Base-by-base conservation (phyloP, 2,329 filamentous ascomycete genomes). In the Trichoderma atroviride region DNA sequence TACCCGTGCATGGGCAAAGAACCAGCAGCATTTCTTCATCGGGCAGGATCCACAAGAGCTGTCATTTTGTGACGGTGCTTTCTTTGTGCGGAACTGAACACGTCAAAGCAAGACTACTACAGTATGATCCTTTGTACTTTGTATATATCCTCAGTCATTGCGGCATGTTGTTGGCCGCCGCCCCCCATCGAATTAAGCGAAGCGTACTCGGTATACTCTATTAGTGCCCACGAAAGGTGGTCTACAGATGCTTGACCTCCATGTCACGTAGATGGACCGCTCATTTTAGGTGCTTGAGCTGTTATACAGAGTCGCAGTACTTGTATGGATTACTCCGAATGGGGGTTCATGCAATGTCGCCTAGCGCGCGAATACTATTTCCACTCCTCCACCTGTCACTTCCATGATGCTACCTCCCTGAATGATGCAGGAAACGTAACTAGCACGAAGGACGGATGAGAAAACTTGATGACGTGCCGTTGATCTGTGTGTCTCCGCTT, bases 401-500 rank as follows among this genome's bases (percentile, higher is more conserved):
- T 27, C 40, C 19, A 9, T 9, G 40, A 43, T 19, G 14, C 35
- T 37, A 40, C 40, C 33, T 35, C 3, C 53, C 37, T 19, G 3
- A n/a, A 58, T 66, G 63, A 58, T 67, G 63, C 63, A 59, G 47
- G 63, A 67, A 29, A 37, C 40, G 27, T 35, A 16, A 27, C 40
- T 43, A 43, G 19, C 40, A 43, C 47, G n/a, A 50, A 50, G 24
- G 19, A 50, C 27, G 37, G 31, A 59, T 35, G 56, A 52, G 24
- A 55, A 55, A 67, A 50, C 58, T 43, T 59, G 37, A 67, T 67
- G 63, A 29, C 63, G 63, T 59, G 63, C 63, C 35, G 63, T 50
- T 50, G 63, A 31, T 59, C 37, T 67, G 40, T n/a, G 40, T 35
- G 27, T 27, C 53, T 67, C 63, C 55, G 37, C 63, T 37, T 37